Conservation (phyloP, 1,139 yeast species). For the Suhomyces bribrorum region DNA sequence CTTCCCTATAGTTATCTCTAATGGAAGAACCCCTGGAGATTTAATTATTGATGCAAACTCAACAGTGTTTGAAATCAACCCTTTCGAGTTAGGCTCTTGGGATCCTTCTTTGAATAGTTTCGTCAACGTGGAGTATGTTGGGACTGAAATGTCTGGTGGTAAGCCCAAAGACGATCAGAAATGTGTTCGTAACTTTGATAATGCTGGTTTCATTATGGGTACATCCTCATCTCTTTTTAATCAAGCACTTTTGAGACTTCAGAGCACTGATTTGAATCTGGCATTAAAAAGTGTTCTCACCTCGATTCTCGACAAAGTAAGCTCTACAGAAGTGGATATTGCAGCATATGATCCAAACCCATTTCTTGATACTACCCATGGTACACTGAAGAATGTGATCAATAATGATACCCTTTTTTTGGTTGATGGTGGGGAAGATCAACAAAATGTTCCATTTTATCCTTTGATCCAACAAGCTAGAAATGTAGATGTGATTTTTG, state of each 20-base stretch:
- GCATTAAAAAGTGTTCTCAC: conserved; percentile 30
- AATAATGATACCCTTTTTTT: conserved; percentile 51
- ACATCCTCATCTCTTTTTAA: conserved; percentile 73
- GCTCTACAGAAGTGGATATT: conserved; percentile 35
- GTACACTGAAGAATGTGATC: conserved; percentile 24
- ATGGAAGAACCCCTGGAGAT: conserved; percentile 42
- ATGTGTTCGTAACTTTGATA: conserved; percentile 65
- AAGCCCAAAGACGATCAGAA: conserved; percentile 23
- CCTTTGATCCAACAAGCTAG: conserved; percentile 76
- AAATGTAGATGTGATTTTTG: conserved; percentile 75
- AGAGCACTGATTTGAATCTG: conserved; percentile 20
- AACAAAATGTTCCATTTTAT: conserved; percentile 72
- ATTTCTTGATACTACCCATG: conserved; percentile 24
- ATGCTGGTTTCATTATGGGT: conserved; percentile 71
- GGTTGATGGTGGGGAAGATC: conserved; percentile 91
- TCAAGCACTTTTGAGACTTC: conserved; percentile 30
- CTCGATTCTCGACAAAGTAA: conserved; percentile 28
- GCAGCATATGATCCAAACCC: conserved; percentile 48
- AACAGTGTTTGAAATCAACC: conserved; percentile 43
- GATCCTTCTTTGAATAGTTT: conserved; percentile 40
- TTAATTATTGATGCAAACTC: conserved; percentile 37
- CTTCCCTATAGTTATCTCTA: conserved; percentile 41
- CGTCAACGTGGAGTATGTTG: conserved; percentile 35
- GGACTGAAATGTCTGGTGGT: conserved; percentile 35
- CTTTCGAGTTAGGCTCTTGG: conserved; percentile 50